Base-by-base conservation (phyloP, 148 eudicot species). In the Agrostemma githago region DNA sequence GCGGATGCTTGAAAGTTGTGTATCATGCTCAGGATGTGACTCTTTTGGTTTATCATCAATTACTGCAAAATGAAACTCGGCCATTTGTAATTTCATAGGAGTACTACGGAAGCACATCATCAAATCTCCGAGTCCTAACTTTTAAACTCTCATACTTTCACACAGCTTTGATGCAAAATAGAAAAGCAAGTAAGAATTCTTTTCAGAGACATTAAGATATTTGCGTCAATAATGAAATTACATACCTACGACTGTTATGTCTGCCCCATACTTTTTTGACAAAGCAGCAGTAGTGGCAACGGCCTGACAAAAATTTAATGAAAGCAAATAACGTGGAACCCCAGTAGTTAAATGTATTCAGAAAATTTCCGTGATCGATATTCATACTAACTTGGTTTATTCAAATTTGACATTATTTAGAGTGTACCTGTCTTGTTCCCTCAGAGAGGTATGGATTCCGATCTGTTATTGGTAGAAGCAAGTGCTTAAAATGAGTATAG, bases 221-320 rank as follows among this genome's bases (percentile, higher is more conserved):
- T 8, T 8, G 40, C 71, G 68, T 42, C 15, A 44, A 40, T 57
- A 21, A 7, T 20, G 21, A 67, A 34, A 67, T 8, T 20, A 72
- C 94, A 62, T 85, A 95, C 99, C 99, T 46, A 95, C 91, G 62
- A 95, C 96, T 72, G 99, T 95, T 77, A 95, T 90, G 57, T 92
- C 96, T 74, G 97, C 97, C 38, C 96, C 97, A 79, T 92, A 95
- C 83, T 92, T 95, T 81, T 92, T 95, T 8, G 96, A 97, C 87
- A 95, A 83, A 78, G 97, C 90, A 85, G 97, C 87, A 82, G 90
- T 82, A 66, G 99, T 92, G 26, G 96, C 88, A 75, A 93, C 88
- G 57, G 99, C 99, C 97, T 92, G 83, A 74, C 26, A 66, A 75
- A 26, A 37, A 70, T 68, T 66, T 46, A n/a, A 54, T 15, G 19